Percentiles rank a stretch among this genome's conserved stretches.
Conservation (phyloP, 2,329 filamentous ascomycete species). For the Penicillium sp. region DNA sequence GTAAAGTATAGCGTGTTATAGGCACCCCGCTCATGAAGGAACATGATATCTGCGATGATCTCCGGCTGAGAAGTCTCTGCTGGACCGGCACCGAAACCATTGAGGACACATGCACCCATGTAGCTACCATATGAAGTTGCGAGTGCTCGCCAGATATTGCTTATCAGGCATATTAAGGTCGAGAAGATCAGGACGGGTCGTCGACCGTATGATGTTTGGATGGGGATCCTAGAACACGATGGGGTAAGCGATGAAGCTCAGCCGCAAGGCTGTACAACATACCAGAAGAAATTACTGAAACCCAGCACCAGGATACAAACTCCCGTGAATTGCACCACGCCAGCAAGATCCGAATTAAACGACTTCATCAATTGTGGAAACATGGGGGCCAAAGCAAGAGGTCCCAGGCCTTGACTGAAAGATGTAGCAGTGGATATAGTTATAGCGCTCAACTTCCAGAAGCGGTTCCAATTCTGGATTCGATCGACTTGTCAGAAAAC, state of each 20-base stretch:
- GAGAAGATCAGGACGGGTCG: constrained; percentile 59
- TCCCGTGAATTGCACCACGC: constrained; percentile 62
- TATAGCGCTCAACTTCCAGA: constrained; percentile 57
- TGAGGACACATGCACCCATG: constrained; percentile 65
- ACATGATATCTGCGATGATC: constrained; percentile 67
- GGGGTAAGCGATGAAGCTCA: not conserved
- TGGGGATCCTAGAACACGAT: constrained; percentile 53
- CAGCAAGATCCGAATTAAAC: constrained; percentile 57
- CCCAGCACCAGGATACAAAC: constrained; percentile 60
- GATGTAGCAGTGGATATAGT: constrained; percentile 51
- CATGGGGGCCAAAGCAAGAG: constrained; percentile 61
- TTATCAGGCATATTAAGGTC: constrained; percentile 56
- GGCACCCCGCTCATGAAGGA: constrained; percentile 66
- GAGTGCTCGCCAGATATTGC: constrained; percentile 61
- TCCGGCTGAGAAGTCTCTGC: constrained; percentile 65
- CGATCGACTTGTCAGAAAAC: not conserved
- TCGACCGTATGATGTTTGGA: constrained; percentile 59
- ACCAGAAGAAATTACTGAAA: constrained; percentile 65
- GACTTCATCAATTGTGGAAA: constrained; percentile 61
- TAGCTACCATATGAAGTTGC: constrained; percentile 64
- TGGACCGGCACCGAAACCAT: constrained; percentile 65
- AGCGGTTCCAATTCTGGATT: constrained; percentile 51
- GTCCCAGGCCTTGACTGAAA: constrained; percentile 60
- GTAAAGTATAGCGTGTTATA: constrained; percentile 66
- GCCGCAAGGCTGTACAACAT: constrained; percentile 12